These are phyloP conservation scores for Zygnema circumcarinatum DNA, from an alignment of 139 green algal species.

Conservation along the genomic window DNA sequence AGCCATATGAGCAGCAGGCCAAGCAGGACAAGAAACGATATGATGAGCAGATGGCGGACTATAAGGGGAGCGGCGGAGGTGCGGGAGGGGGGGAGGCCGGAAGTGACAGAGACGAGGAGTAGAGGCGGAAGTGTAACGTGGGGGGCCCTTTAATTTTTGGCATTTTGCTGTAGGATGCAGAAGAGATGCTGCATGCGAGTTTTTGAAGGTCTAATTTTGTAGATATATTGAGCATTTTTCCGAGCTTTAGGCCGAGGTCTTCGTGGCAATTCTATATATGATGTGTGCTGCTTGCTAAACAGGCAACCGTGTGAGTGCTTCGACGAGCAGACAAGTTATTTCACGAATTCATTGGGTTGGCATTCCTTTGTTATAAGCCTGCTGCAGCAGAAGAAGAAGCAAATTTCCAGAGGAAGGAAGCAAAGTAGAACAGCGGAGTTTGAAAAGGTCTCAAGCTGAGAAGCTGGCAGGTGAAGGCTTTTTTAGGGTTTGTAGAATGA, in stretches of 20 bases:
- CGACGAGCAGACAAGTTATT: too few species aligned
- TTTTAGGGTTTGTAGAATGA: too few species aligned
- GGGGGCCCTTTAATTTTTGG: too few species aligned
- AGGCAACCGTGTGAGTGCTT: too few species aligned
- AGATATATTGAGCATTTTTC: background rate
- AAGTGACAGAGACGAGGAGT: background rate
- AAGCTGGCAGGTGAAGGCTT: too few species aligned
- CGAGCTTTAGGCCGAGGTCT: background rate
- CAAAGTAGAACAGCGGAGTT: too few species aligned
- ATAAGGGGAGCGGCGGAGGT: slow-evolving; percentile 30
- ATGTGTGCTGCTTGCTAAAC: background rate
- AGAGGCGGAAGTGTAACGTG: background rate
- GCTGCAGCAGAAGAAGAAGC: too few species aligned
- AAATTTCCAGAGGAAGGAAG: too few species aligned
- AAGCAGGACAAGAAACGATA: slow-evolving; percentile 40
- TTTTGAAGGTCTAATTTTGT: background rate
- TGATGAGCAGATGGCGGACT: slow-evolving; percentile 28
- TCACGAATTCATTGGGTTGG: too few species aligned
- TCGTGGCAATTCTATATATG: background rate
- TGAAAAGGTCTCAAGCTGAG: too few species aligned
- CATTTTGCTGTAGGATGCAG: too few species aligned
- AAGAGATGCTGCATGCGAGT: background rate
- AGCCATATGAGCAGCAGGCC: slow-evolving; percentile 49
- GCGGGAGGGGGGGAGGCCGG: background rate
- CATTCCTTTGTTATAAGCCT: too few species aligned